A percentile compares a stretch with the other conserved stretches of the same genome.
phyloP scores from a whole-genome alignment of 345 rosid species.

The Salix koriyanagi region DNA sequence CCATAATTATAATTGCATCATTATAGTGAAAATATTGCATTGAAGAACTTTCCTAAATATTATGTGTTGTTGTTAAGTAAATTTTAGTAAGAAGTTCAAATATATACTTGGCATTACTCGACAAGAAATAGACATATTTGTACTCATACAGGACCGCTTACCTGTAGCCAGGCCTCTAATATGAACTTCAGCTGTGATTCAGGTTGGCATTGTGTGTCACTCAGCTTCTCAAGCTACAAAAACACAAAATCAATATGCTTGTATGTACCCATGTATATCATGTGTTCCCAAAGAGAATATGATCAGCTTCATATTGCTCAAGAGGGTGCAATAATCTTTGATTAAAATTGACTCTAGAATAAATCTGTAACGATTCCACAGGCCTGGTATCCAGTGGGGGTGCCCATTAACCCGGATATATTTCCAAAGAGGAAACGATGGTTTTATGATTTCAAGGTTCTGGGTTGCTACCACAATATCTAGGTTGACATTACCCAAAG shows the following conservation, averaged over 20 bases:
- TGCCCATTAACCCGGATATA: neutral
- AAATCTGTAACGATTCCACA: neutral
- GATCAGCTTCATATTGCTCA: neutral
- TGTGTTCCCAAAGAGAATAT: neutral
- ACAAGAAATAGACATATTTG: neutral
- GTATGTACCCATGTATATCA: neutral
- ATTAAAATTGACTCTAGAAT: neutral
- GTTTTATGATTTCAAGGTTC: neutral
- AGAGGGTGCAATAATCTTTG: neutral
- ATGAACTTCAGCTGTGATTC: slow-evolving; percentile 35
- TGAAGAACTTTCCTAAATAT: neutral
- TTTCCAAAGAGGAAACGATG: neutral
- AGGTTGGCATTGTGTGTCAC: slow-evolving; percentile 34
- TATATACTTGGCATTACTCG: neutral
- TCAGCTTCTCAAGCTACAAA: slow-evolving; percentile 33
- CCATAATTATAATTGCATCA: neutral
- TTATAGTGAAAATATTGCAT: neutral
- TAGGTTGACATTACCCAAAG: neutral
- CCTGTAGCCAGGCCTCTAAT: slow-evolving; percentile 37
- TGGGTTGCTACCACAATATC: neutral
- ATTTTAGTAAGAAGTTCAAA: neutral
- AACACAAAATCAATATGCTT: neutral
- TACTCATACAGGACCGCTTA: neutral
- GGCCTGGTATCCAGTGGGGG: neutral
- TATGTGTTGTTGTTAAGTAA: neutral